These are phyloP conservation scores for Aspergillus bridgeri DNA, from an alignment of 495 filamentous ascomycete genomes.

Conservation along the genomic window DNA sequence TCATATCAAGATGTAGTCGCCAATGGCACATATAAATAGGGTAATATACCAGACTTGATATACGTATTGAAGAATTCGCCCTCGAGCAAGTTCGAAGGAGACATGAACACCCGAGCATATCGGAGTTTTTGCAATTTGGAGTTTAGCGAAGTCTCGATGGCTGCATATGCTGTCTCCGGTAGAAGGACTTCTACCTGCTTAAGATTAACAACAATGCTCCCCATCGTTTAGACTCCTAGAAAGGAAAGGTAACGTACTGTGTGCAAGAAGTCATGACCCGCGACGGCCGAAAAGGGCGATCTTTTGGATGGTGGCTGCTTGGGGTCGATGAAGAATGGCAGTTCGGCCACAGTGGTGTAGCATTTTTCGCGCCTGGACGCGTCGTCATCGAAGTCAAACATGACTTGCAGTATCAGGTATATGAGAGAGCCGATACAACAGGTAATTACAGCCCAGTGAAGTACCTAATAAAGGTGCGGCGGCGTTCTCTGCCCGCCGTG, in stretches of 20 bases:
- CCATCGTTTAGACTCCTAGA: neutral
- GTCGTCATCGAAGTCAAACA: conserved; percentile 57
- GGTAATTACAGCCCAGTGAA: neutral
- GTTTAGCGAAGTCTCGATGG: conserved; percentile 54
- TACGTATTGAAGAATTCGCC: conserved; percentile 81
- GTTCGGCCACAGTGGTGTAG: conserved; percentile 62
- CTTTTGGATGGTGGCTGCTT: conserved; percentile 68
- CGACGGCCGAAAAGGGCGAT: conserved; percentile 68
- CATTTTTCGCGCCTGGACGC: conserved; percentile 65
- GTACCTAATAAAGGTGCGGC: neutral
- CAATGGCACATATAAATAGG: neutral
- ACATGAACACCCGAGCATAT: conserved; percentile 73
- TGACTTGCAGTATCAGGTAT: conserved; percentile 17
- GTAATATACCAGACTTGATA: conserved; percentile 70
- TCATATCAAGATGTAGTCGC: neutral
- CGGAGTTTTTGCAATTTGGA: conserved; percentile 36
- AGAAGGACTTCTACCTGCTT: conserved; percentile 69
- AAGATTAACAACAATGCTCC: conserved; percentile 3
- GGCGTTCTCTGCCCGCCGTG: neutral
- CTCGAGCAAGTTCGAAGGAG: conserved; percentile 65
- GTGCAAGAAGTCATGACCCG: conserved; percentile 69
- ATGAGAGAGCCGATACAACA: neutral
- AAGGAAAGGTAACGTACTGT: conserved; percentile 46
- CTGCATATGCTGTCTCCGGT: conserved; percentile 60
- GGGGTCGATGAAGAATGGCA: conserved; percentile 63